Evolutionary conservation across 192 early-diverging fungal genomes (phyloP).

Genomic region (Umbelopsis ramanniana): DNA sequence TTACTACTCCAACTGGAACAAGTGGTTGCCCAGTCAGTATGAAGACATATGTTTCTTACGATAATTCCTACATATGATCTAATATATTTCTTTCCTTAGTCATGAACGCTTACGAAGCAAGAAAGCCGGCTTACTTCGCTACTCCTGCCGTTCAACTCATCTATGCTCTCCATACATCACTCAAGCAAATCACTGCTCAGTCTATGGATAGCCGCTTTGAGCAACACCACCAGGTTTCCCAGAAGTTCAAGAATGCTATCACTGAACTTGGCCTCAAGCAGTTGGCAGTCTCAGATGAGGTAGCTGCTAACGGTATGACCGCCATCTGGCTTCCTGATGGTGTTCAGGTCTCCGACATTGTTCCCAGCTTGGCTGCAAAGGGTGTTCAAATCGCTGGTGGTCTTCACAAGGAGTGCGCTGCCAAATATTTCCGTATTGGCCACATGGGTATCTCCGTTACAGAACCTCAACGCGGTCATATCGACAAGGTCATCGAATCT

Average conservation of each 20-base stretch:
- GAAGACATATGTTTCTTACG: neutral
- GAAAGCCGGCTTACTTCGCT: conserved; percentile 94
- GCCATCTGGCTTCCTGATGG: conserved; percentile 88
- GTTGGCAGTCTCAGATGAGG: conserved; percentile 61
- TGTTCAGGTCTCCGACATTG: conserved; percentile 73
- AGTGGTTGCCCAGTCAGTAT: conserved; percentile 84
- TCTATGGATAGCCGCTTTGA: conserved; percentile 80
- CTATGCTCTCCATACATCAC: conserved; percentile 83
- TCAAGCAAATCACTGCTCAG: conserved; percentile 74
- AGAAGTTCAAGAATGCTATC: conserved; percentile 75
- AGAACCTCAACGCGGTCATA: conserved; percentile 65
- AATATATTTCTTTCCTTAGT: conserved; percentile 45
- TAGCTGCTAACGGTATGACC: conserved; percentile 79
- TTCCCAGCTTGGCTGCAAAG: conserved; percentile 75
- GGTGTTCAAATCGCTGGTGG: conserved; percentile 94
- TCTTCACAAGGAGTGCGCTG: conserved; percentile 77
- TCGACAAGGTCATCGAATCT: conserved; percentile 69
- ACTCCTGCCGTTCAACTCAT: conserved; percentile 95
- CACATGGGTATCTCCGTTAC: conserved; percentile 86
- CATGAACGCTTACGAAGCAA: conserved; percentile 94
- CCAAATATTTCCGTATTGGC: conserved; percentile 88
- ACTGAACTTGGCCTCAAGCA: conserved; percentile 75
- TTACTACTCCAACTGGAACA: conserved; percentile 92
- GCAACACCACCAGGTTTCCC: conserved; percentile 75
- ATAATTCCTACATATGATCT: neutral